Conservation (phyloP, 2,329 filamentous ascomycete genomes). For the Penicillium griseofulvum region DNA sequence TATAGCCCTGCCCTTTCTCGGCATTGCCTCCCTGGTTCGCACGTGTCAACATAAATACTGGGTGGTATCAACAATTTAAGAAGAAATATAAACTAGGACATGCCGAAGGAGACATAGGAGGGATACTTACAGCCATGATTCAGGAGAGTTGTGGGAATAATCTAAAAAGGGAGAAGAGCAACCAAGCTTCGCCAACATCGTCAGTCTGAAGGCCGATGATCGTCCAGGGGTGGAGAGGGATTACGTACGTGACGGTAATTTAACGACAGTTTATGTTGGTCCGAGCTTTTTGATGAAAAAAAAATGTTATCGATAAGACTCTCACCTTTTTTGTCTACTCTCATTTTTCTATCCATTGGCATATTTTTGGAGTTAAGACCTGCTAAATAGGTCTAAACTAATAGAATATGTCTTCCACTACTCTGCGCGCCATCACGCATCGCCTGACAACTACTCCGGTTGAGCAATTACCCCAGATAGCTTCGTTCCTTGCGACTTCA, state of each 20-base stretch:
- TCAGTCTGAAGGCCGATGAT: slow-evolving; percentile 20
- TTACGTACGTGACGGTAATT: slow-evolving; percentile 27
- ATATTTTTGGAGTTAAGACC: slow-evolving; percentile 1
- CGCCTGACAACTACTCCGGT: slow-evolving; percentile 67
- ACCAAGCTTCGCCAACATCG: slow-evolving; percentile 8
- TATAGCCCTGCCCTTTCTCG: slow-evolving; percentile 78
- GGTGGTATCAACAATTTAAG: slow-evolving; percentile 10
- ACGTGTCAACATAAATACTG: slow-evolving; percentile 21
- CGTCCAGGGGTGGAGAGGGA: slow-evolving; percentile 23
- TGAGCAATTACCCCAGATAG: slow-evolving; percentile 70
- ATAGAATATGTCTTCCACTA: slow-evolving; percentile 29
- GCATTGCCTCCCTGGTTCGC: slow-evolving; percentile 49
- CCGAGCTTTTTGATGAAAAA: slow-evolving; percentile 25
- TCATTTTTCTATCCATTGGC: background rate
- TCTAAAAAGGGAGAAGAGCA: slow-evolving; percentile 16
- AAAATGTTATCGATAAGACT: slow-evolving; percentile 21
- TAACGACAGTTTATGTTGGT: slow-evolving; percentile 33
- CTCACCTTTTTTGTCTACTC: background rate
- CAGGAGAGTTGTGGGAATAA: slow-evolving; percentile 12
- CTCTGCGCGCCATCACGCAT: slow-evolving; percentile 45
- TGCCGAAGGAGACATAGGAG: slow-evolving; percentile 4
- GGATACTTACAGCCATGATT: slow-evolving; percentile 24
- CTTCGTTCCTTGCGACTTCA: slow-evolving; percentile 63
- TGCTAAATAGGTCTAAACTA: background rate
- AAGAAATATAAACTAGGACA: slow-evolving; percentile 5